These are phyloP conservation scores for Plasmodiophora brassicae DNA, from an alignment of 208 protist species.

Conservation along the genomic window DNA sequence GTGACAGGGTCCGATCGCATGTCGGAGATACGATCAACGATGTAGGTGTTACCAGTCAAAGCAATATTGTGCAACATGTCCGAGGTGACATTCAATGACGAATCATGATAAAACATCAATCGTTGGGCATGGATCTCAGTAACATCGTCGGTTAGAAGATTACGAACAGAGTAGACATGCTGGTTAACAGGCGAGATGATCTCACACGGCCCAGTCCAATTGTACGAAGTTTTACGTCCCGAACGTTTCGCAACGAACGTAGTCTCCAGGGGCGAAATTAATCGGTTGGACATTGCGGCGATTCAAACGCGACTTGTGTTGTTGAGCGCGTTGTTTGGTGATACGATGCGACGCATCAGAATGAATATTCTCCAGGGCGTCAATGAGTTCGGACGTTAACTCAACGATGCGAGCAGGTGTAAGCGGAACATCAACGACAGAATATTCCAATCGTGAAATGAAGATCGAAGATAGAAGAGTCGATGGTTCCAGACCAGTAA, in stretches of 20 bases:
- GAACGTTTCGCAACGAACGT: not conserved
- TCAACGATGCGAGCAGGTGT: not conserved
- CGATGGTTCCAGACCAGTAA: not conserved
- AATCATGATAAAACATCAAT: no score
- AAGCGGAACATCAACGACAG: not conserved
- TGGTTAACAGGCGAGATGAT: not conserved
- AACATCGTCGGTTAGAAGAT: not conserved
- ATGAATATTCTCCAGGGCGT: not conserved
- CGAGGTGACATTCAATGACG: no score
- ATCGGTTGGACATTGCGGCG: not conserved
- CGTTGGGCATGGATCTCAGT: no score
- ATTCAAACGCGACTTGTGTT: not conserved
- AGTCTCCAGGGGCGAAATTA: not conserved
- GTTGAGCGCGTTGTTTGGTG: not conserved
- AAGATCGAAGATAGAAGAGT: not conserved
- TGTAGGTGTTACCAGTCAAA: no score
- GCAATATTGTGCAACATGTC: no score
- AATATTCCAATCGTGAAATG: not conserved
- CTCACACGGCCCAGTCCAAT: not conserved
- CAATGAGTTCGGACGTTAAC: not conserved
- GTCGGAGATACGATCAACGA: no score
- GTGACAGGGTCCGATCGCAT: no score
- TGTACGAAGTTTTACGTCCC: not conserved
- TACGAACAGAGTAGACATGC: not conserved
- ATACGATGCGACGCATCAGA: not conserved